Evolutionary conservation across 768 basidiomycete genomes (phyloP).

Genomic region (Pleurotus platypus): DNA sequence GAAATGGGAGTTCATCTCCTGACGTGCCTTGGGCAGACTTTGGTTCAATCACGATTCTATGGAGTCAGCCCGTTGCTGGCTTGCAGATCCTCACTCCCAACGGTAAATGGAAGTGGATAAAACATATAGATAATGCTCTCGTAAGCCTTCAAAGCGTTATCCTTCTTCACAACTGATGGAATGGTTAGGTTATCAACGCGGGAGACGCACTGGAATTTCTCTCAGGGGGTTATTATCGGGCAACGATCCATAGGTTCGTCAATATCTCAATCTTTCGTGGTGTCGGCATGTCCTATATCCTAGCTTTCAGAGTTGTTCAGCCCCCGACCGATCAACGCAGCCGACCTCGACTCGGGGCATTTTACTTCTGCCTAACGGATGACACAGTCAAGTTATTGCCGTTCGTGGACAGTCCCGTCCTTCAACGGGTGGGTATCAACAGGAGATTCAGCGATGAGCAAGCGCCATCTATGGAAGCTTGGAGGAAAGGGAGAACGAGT

Average conservation of each 20-base stretch:
- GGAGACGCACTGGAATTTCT: constrained; percentile 61
- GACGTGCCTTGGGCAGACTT: constrained; percentile 31
- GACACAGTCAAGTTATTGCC: constrained; percentile 47
- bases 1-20: background rate
- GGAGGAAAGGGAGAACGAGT: constrained; percentile 46
- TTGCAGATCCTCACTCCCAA: constrained; percentile 53
- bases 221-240: constrained; percentile 41
- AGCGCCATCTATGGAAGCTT: constrained; percentile 49
- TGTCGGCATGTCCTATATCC: no score
- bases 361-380: constrained; percentile 54
- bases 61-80: constrained; percentile 57
- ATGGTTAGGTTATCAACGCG: constrained; percentile 49
- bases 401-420: constrained; percentile 41
- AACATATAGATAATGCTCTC: constrained; percentile 54
- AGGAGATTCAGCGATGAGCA: constrained; percentile 31
- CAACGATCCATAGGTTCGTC: no score
- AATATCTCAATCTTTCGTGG: no score
- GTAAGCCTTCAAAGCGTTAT: constrained; percentile 20
- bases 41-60: constrained; percentile 53
- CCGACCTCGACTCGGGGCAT: constrained; percentile 49
- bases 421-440: constrained; percentile 40
- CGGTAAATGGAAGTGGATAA: constrained; percentile 55
- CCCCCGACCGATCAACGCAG: constrained; percentile 52
- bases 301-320: constrained; percentile 25
- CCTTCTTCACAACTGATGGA: no score